Evolutionary conservation across 805 yeast species (phyloP), one percentile per base, ranked within the genome.

Genomic region (Ogataea polymorpha): DNA sequence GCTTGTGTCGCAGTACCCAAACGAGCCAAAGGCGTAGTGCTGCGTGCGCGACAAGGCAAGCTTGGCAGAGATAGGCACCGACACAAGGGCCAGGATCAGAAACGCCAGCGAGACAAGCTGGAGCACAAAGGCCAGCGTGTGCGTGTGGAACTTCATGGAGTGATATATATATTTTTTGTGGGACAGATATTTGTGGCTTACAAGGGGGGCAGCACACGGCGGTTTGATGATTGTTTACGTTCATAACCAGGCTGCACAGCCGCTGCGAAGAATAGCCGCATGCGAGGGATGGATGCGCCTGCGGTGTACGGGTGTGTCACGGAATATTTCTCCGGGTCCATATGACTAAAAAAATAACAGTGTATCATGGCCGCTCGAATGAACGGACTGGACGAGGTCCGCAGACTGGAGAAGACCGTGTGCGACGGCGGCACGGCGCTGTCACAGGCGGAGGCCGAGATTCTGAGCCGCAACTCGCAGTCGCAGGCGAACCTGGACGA

Each of bases 91-190:
- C 23, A 85, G 59, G 30, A 85, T 65, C 32, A 84, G 63, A 45
- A 82, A 77, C 11, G 82, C 90, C 52, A 82, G 61, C 2, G 89
- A 68, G 9, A 74, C 67, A 35, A 72, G 55, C 49, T 73, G 74
- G 16, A 79, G 55, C 13, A 74, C 68, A 39, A 75, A 57, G 16
- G 67, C 65, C 9, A 60, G 42, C 24, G 62, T 59, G 37, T 58
- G 56, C 6, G 52, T 29, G 31, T 45, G 46, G 29, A 49, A 32
- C 28, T 45, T 47, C 59, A 51, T 52, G 5, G 8, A 30, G 21
- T 6, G 11, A n/a, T 11, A 24, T 11, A 24, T 12, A 24, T 12
- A 24, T 12, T 11, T 12, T 24, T 24, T 24, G 27, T 13, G 9
- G 14, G 27, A n/a, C 27, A 24, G 15, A 13, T 12, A 27, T 11